A percentile compares a stretch with the other conserved stretches of the same genome.
phyloP scores from a whole-genome alignment of 2,329 filamentous ascomycete genomes.

The Ophiocordyceps sinensis region DNA sequence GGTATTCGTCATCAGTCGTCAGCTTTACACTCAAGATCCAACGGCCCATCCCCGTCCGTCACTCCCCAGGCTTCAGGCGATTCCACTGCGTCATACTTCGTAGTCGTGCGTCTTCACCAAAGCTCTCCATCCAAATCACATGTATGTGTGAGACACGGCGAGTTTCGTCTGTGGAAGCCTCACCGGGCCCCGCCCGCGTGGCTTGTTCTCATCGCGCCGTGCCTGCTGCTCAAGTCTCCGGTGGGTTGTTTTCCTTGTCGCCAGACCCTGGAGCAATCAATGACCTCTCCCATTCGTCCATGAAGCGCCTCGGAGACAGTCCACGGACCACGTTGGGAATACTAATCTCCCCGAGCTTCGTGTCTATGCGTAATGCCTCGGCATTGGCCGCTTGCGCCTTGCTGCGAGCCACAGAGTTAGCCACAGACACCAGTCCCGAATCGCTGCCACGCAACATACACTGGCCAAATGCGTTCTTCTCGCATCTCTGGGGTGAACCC shows the following conservation, averaged over 20 bases:
- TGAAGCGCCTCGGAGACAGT: slow-evolving; percentile 60
- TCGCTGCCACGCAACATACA: slow-evolving; percentile 20
- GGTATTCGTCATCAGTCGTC: too few species aligned
- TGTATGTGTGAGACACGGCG: too few species aligned
- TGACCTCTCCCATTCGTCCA: slow-evolving; percentile 79
- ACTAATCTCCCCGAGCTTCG: slow-evolving; percentile 37
- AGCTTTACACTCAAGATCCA: too few species aligned
- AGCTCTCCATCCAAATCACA: too few species aligned
- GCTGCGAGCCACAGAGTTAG: slow-evolving; percentile 7
- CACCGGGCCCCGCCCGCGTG: too few species aligned
- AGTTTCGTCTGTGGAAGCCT: too few species aligned
- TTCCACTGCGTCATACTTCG: too few species aligned
- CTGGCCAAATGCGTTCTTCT: slow-evolving; percentile 29
- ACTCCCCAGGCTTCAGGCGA: too few species aligned
- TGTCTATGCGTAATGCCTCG: slow-evolving; percentile 17
- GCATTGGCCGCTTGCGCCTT: slow-evolving; percentile 17
- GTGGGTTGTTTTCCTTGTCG: slow-evolving; percentile 18
- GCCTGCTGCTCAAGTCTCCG: neutral
- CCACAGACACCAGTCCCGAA: neutral
- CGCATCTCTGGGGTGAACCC: slow-evolving; percentile 30
- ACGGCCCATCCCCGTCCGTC: too few species aligned
- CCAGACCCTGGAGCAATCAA: slow-evolving; percentile 14
- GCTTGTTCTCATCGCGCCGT: neutral
- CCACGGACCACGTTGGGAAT: slow-evolving; percentile 59
- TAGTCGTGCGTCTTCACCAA: too few species aligned